Evolutionary conservation across 345 rosid genomes (phyloP).

Genomic region (Cardamine chenopodiifolia): DNA sequence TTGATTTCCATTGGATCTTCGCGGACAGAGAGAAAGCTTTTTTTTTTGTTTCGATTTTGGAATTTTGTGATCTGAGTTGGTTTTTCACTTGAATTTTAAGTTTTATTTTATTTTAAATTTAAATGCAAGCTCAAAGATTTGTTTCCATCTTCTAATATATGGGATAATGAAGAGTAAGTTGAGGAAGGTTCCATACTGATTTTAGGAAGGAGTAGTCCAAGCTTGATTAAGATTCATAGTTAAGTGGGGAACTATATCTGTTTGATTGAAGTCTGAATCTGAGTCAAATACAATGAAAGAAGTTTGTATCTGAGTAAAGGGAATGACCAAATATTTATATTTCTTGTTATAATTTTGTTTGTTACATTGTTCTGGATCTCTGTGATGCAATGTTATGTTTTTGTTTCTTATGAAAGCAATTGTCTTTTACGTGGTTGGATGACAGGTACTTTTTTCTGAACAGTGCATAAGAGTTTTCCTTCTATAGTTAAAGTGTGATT

Average conservation of each 20-base stretch:
- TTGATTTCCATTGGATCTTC: background rate
- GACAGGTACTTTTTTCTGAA: conserved; percentile 3
- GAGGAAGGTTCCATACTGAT: conserved; percentile 5
- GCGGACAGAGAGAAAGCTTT: background rate
- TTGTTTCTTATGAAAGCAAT: conserved; percentile 2
- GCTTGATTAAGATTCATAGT: background rate
- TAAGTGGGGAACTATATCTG: background rate
- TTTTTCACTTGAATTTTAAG: background rate
- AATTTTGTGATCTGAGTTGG: conserved; percentile 26
- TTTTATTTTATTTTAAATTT: too few species aligned
- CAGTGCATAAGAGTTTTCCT: conserved; percentile 6
- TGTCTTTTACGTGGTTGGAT: conserved; percentile 1
- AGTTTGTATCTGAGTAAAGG: background rate
- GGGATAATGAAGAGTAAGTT: background rate
- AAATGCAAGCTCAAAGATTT: background rate
- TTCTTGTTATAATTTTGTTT: background rate
- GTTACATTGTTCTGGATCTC: background rate
- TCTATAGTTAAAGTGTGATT: conserved; percentile 11
- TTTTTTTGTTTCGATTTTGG: conserved; percentile 20
- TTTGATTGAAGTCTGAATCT: conserved; percentile 6
- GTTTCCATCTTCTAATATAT: background rate
- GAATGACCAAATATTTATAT: background rate
- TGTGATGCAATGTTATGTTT: conserved; percentile 3
- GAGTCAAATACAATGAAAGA: background rate
- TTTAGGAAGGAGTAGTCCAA: conserved; percentile 5